Conservation (phyloP, 1,139 yeast species). For the Nadsonia commutata region DNA sequence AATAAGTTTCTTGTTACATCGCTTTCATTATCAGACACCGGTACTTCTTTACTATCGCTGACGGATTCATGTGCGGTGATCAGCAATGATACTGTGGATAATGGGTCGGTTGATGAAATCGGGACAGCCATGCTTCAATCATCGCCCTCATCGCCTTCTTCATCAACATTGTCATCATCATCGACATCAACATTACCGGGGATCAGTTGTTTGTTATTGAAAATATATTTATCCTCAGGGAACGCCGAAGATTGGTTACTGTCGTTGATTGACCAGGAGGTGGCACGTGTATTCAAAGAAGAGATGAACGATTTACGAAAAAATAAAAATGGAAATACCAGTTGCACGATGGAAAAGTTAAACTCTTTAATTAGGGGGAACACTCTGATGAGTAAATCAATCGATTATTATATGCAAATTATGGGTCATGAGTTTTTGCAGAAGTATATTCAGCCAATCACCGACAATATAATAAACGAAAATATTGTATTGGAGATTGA, state of each 20-base stretch:
- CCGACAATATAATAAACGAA: background rate
- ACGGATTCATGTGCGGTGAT: background rate
- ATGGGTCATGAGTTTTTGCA: slow-evolving; percentile 66
- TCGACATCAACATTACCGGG: background rate
- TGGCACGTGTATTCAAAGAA: slow-evolving; percentile 10
- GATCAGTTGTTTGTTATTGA: background rate
- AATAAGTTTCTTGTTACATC: slow-evolving; percentile 2
- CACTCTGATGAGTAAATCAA: slow-evolving; percentile 61
- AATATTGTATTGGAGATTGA: background rate
- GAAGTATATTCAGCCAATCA: slow-evolving; percentile 6
- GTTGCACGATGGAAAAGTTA: too few species aligned
- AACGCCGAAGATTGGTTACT: slow-evolving; percentile 48
- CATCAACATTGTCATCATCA: background rate
- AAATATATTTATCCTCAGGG: slow-evolving; percentile 3
- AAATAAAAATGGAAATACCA: too few species aligned
- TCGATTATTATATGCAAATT: slow-evolving; percentile 63
- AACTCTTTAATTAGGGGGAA: slow-evolving; percentile 79
- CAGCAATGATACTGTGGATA: slow-evolving; percentile 44
- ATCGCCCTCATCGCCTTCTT: background rate
- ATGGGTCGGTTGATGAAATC: slow-evolving; percentile 26
- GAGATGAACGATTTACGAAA: too few species aligned
- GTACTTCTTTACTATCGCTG: slow-evolving; percentile 19
- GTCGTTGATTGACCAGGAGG: slow-evolving; percentile 50
- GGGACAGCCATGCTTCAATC: too few species aligned
- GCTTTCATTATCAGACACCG: slow-evolving; percentile 1